These are phyloP conservation scores for Hygrophorus russula DNA, from an alignment of 768 basidiomycete species.

Conservation along the genomic window DNA sequence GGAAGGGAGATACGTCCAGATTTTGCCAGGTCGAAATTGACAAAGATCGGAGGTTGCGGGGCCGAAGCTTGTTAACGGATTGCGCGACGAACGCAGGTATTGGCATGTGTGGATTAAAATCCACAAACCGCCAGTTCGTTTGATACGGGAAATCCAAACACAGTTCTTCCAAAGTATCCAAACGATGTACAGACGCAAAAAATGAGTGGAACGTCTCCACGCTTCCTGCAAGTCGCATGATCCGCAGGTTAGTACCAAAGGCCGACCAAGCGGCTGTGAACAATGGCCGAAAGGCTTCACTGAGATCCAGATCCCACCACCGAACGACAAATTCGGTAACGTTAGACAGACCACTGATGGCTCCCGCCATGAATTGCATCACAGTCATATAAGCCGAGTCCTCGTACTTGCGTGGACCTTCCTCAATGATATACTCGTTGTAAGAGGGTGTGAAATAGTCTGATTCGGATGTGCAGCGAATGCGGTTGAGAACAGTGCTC, in stretches of 20 bases:
- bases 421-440: neutral
- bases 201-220: constrained; percentile 24
- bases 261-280: constrained; percentile 26
- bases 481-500: neutral
- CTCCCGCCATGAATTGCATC: constrained; percentile 12
- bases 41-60: constrained; percentile 21
- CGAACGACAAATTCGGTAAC: constrained; percentile 25
- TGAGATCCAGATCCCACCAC: constrained; percentile 24
- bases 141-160: constrained; percentile 28
- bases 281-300: constrained; percentile 19
- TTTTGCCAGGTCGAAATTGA: constrained; percentile 29
- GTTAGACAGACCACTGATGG: constrained; percentile 21
- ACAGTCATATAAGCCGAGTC: constrained; percentile 18
- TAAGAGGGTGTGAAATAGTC: neutral
- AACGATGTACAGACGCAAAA: constrained; percentile 19
- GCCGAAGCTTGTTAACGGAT: constrained; percentile 24
- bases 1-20: constrained; percentile 28
- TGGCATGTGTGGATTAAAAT: constrained; percentile 14
- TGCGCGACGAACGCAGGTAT: constrained; percentile 21
- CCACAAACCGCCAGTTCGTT: constrained; percentile 8
- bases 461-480: neutral
- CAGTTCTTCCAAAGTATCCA: constrained; percentile 22
- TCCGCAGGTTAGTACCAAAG: constrained; percentile 24
- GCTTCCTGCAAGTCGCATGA: constrained; percentile 25
- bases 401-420: too few species aligned